These are phyloP conservation scores for Sambucus nigra DNA, from an alignment of 129 eudicot genomes.

Conservation along the genomic window DNA sequence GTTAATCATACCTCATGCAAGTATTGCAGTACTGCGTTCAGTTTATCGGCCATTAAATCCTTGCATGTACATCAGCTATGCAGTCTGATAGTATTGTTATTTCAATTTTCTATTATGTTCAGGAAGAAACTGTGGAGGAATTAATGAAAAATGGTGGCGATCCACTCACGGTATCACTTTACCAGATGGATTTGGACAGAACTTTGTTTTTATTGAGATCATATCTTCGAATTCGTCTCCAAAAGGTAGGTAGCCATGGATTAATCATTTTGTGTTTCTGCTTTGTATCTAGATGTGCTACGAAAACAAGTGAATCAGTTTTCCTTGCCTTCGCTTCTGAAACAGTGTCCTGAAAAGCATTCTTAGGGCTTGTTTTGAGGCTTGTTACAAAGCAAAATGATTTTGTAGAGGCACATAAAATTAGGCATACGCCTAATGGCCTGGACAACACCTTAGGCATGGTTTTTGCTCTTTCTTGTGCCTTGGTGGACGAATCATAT, in stretches of 20 bases:
- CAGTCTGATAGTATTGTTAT: background rate
- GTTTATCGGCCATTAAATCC: background rate
- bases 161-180: constrained; percentile 77
- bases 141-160: constrained; percentile 53
- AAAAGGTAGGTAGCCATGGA: constrained; percentile 69
- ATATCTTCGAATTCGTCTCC: constrained; percentile 86
- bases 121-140: constrained; percentile 86
- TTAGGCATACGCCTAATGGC: too few species aligned
- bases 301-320: background rate
- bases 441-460: too few species aligned
- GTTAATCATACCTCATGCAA: too few species aligned
- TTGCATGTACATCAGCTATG: background rate
- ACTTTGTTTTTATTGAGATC: constrained; percentile 75
- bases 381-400: too few species aligned
- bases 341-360: too few species aligned
- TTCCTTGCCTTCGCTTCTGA: too few species aligned
- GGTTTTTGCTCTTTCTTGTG: too few species aligned
- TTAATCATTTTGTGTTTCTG: constrained; percentile 1
- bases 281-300: background rate
- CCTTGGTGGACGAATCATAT: too few species aligned
- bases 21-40: background rate
- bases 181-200: constrained; percentile 89
- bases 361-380: too few species aligned
- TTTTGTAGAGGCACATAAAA: too few species aligned
- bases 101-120: constrained; percentile 6